These are phyloP conservation scores for Turritis glabra DNA, from an alignment of 345 rosid species.

Conservation along the genomic window DNA sequence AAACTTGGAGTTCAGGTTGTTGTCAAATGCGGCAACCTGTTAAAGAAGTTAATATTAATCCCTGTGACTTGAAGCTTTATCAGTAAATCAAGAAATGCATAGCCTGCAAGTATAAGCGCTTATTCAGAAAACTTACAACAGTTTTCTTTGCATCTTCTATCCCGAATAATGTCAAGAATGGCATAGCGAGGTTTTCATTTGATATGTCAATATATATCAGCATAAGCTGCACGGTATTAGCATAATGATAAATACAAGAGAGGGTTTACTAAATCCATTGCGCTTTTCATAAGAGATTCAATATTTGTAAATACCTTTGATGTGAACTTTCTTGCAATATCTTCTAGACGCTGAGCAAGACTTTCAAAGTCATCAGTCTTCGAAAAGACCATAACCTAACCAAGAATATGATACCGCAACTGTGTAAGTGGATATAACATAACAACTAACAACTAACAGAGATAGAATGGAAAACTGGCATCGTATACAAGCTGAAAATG, in stretches of 20 bases:
- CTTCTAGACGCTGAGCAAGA: conserved; percentile 63
- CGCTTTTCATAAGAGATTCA: conserved; percentile 6
- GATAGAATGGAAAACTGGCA: background rate
- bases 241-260: conserved; percentile 15
- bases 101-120: conserved; percentile 4
- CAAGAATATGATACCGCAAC: conserved; percentile 42
- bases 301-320: conserved; percentile 48
- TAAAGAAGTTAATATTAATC: conserved; percentile 29
- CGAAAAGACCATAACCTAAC: conserved; percentile 74
- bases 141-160: conserved; percentile 69
- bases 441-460: conserved; percentile 11
- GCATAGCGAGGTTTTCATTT: conserved; percentile 85
- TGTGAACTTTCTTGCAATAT: conserved; percentile 78
- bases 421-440: conserved; percentile 6
- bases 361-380: conserved; percentile 55
- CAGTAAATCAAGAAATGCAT: conserved; percentile 24
- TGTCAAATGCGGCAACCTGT: conserved; percentile 88
- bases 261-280: background rate
- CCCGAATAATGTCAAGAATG: conserved; percentile 84
- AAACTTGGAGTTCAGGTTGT: conserved; percentile 60
- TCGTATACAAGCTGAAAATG: background rate
- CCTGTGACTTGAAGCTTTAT: conserved; percentile 25
- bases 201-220: conserved; percentile 61
- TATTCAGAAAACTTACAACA: conserved; percentile 52
- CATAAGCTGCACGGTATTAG: conserved; percentile 62